Evolutionary conservation across 176 grass and related monocot genomes (phyloP), one percentile per base, ranked within the genome.

Genomic region (Oryza longistaminata): DNA sequence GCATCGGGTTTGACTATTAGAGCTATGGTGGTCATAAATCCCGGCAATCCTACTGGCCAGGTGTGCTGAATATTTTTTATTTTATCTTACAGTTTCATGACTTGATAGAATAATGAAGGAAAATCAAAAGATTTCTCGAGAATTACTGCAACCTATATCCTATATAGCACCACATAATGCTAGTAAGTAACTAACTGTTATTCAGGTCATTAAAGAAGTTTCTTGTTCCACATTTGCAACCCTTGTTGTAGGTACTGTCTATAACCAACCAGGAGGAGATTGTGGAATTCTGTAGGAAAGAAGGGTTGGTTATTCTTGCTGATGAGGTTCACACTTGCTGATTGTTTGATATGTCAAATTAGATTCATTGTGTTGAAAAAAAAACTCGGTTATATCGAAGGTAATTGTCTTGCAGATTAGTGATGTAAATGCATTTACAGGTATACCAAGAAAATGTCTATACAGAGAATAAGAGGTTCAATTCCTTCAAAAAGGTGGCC

Each of bases 11-110:
- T 89, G 66, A 75, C 70, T 89, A 65, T 96, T 75, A 91, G 89
- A 76, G 89, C 91, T 52, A 80, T 96, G 74, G 91, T 93, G 16
- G 84, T 93, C 68, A 93, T 93, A 88, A 96, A 93, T 83, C 91
- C 94, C 0, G 91, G 91, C 26, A 96, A 96, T 87, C 94, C 94
- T 52, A 96, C 87, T 13, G 91, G 94, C 70, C 94, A 96, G 87
- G 91, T 88, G 49, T 60, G 66, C 0, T 33, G 76, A 50, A 19
- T 45, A 46, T 49, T 48, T 75, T 46, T 12, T 34, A 22, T 75
- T 46, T 12, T 34, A 22, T 39, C 44, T 70, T 49, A 61, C 2
- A 21, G 21, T 68, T 12, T 22, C 62, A 35, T n/a, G 3, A 5
- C 24, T 71, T 53, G 13, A 61, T 75, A 11, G 9, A 70, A 60